phyloP scores from a whole-genome alignment of 2,329 filamentous ascomycete species.

The Calonectria pseudoreteaudii region DNA sequence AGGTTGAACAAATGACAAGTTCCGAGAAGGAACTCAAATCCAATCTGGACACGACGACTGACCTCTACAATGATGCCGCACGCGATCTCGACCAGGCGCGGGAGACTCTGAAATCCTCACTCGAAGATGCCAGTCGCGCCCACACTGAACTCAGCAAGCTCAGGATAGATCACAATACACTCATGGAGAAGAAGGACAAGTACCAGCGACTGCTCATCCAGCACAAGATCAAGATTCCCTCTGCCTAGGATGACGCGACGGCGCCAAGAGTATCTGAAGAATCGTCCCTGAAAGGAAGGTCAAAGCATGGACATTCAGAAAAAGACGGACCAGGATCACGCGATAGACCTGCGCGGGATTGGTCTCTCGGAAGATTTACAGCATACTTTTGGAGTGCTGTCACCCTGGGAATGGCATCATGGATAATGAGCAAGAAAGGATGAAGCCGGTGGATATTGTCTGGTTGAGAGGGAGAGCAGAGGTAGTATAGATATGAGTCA shows the following conservation, averaged over 20 bases:
- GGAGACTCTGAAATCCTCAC: background rate
- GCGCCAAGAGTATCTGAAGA: background rate
- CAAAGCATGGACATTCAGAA: background rate
- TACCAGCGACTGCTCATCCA: background rate
- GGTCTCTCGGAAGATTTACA: background rate
- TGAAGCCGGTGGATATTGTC: background rate
- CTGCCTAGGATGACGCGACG: background rate
- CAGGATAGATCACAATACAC: background rate
- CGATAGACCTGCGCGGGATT: background rate
- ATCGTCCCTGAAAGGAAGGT: background rate
- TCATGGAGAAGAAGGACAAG: background rate
- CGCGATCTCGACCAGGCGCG: background rate
- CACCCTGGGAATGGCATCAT: constrained; percentile 4
- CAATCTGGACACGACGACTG: background rate
- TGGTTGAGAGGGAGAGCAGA: background rate
- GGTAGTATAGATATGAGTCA: background rate
- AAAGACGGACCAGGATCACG: background rate
- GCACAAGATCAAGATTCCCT: background rate
- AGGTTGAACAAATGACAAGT: background rate
- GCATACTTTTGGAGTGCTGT: constrained; percentile 5
- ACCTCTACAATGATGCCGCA: background rate
- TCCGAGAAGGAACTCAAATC: background rate
- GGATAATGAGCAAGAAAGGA: background rate
- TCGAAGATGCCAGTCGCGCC: background rate
- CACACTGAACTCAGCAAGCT: background rate